phyloP scores from a whole-genome alignment of 768 basidiomycete genomes.

The Naganishia friedmannii region DNA sequence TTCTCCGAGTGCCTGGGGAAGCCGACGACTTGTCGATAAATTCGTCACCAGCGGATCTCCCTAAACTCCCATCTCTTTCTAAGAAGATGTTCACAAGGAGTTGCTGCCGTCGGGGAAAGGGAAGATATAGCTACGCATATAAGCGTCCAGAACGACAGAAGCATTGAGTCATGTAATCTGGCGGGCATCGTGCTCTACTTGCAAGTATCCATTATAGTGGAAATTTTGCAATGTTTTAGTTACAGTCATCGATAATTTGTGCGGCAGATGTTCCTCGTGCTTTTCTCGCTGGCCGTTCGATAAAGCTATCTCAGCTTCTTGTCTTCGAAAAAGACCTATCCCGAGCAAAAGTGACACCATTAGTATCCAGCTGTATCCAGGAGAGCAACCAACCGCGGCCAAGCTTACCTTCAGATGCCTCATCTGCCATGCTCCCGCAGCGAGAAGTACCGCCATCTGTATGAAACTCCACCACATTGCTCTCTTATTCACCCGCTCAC shows the following conservation, averaged over 20 bases:
- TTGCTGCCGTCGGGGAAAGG: too few species aligned
- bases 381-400: not conserved
- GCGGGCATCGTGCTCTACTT: too few species aligned
- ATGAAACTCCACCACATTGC: slow-evolving; percentile 92
- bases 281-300: not conserved
- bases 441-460: slow-evolving; percentile 79
- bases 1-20: too few species aligned
- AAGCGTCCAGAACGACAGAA: too few species aligned
- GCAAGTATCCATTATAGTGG: not conserved
- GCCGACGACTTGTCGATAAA: too few species aligned
- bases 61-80: too few species aligned
- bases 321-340: slow-evolving; percentile 20
- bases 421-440: slow-evolving; percentile 88
- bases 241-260: not conserved
- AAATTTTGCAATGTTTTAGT: not conserved
- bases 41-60: too few species aligned
- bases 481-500: slow-evolving; percentile 82
- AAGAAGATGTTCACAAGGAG: too few species aligned
- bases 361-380: not conserved
- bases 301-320: slow-evolving; percentile 14
- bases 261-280: not conserved
- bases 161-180: too few species aligned
- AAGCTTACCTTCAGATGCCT: slow-evolving; percentile 76
- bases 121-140: too few species aligned
- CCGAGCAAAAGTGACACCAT: not conserved